Evolutionary conservation across 768 basidiomycete genomes (phyloP).

Genomic region (Pholiota microspora): DNA sequence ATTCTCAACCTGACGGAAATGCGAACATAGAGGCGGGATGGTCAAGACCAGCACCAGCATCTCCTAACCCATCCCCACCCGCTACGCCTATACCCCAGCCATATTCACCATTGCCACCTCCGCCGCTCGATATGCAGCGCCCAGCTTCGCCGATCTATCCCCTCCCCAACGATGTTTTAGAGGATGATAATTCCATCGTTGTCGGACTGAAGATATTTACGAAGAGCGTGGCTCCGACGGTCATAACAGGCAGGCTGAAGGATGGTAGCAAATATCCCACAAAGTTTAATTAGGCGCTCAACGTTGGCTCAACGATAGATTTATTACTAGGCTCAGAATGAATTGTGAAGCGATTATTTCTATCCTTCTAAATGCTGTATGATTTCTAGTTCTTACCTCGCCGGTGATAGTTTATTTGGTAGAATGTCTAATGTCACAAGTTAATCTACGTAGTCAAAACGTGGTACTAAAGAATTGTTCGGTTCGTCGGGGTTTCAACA

Average conservation of each 20-base stretch:
- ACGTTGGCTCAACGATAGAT: too few species aligned
- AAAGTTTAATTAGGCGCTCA: too few species aligned
- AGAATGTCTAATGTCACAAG: too few species aligned
- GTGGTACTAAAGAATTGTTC: too few species aligned
- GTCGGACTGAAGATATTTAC: constrained; percentile 27
- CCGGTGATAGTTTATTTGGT: too few species aligned
- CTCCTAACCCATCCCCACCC: constrained; percentile 5
- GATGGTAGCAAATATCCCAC: not conserved
- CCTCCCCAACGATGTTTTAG: constrained; percentile 16
- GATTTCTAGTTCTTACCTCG: too few species aligned
- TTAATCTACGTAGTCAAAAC: too few species aligned
- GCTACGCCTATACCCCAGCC: constrained; percentile 5
- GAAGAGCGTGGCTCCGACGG: constrained; percentile 19
- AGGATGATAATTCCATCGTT: constrained; percentile 27
- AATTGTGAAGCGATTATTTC: too few species aligned
- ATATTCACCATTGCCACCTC: constrained; percentile 1
- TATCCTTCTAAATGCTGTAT: too few species aligned
- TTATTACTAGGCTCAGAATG: too few species aligned
- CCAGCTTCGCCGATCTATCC: constrained; percentile 12
- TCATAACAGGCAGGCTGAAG: constrained; percentile 23
- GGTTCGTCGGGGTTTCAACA: too few species aligned
- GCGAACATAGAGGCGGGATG: constrained; percentile 13
- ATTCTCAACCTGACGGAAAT: not conserved
- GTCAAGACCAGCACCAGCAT: constrained; percentile 6
- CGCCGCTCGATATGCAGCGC: constrained; percentile 9